Evolutionary conservation across 106 monocot species (phyloP).

Genomic region (Allium sativum): DNA sequence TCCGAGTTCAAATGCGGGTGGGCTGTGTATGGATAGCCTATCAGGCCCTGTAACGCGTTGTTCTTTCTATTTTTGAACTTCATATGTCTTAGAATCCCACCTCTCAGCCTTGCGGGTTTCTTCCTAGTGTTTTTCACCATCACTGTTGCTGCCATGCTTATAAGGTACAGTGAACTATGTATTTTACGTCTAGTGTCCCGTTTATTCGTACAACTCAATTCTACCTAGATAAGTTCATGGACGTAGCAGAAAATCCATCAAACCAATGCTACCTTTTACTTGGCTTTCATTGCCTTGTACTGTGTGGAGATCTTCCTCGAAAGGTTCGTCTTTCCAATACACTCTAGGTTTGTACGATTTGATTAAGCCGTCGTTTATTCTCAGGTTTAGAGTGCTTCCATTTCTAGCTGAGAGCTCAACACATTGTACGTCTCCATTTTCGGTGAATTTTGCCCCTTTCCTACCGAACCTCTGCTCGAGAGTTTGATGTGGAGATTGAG

Average conservation of each 20-base stretch:
- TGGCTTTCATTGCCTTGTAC: constrained; percentile 6
- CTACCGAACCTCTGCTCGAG: constrained; percentile 73
- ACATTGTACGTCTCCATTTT: constrained; percentile 22
- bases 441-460: constrained; percentile 65
- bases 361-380: constrained; percentile 55
- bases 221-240: constrained; percentile 27
- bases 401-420: constrained; percentile 65
- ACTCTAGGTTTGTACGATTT: constrained; percentile 92
- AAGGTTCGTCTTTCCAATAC: constrained; percentile 83
- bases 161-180: constrained; percentile 60
- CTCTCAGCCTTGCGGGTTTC: constrained; percentile 37
- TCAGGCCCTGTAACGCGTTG: constrained; percentile 65
- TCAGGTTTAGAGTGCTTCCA: constrained; percentile 56
- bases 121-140: constrained; percentile 62
- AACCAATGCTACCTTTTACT: constrained; percentile 50
- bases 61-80: constrained; percentile 43
- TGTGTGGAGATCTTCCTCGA: constrained; percentile 62
- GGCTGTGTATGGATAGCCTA: constrained; percentile 58
- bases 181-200: constrained; percentile 62
- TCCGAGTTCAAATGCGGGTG: constrained; percentile 49
- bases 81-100: constrained; percentile 68
- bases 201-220: constrained; percentile 73
- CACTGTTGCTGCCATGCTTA: constrained; percentile 76
- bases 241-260: constrained; percentile 3
- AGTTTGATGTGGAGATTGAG: constrained; percentile 13